Base-by-base conservation (phyloP, 2,329 filamentous ascomycete genomes). In the Paecilomyces sp. region DNA sequence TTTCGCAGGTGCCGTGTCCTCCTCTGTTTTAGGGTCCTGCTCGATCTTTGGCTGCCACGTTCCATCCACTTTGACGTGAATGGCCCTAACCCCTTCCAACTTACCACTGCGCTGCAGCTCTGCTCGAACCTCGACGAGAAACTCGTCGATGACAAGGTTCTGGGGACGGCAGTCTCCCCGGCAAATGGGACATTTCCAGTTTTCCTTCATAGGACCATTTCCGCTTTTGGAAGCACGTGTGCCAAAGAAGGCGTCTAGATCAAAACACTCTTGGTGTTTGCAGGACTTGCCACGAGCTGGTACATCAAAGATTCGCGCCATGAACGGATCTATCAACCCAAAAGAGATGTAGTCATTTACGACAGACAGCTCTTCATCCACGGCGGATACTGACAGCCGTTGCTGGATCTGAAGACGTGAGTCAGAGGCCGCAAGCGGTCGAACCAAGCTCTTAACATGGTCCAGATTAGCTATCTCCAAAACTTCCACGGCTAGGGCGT, bases 161-260 rank as follows among this genome's bases (percentile, higher is more conserved):
- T 80, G 78, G 0, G 93, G 94, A 13, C 92, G 83, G 11, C 89
- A 91, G 72, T 97, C 92, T 33, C 77, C 78, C 28, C 81, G 80
- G 72, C 93, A 97, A 31, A 96, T 85, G 0, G 94, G 94, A 67
- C 94, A 99, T 63, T 84, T 88, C 92, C 92, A 97, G 57, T 85
- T 84, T 58, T 81, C 80, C 47, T 71, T 66, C 56, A 71, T 57
- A 24, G 65, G 62, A 25, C 74, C 71, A 61, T 81, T 82, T 13
- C 76, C 74, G 4, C 80, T 78, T 51, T 71, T 75, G 25, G 71
- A 74, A 24, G 66, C 70, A 15, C 90, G 85, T 4, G 88, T 90
- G 13, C 80, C 74, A 8, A 99, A 82, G 78, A 91, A 97, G 0
- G 85, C 92, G 22, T 89, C 83, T 7, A 97, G 84, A 71, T 97